Base-by-base conservation (phyloP, 2,329 filamentous ascomycete genomes). In the Arachnopeziza araneosa region DNA sequence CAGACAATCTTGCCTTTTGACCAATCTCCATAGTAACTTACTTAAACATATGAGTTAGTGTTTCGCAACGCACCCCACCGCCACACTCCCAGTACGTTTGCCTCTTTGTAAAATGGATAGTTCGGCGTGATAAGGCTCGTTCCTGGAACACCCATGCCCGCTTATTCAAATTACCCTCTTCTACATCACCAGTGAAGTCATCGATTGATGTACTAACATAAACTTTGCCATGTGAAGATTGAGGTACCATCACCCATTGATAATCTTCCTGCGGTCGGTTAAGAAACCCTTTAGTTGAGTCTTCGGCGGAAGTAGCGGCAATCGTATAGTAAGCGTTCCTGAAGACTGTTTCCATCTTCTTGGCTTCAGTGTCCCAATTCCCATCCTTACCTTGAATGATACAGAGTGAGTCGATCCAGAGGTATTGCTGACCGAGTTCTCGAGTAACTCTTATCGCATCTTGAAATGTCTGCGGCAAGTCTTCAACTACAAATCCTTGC, bases 141-240 rank as follows among this genome's bases (percentile, higher is more conserved):
- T 59, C 57, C 30, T 59, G 57, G 19, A 54, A 26, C 19, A 51
- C 24, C 57, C 57, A 59, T n/a, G 19, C 48, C 22, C 48, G 48
- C 22, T 50, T n/a, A 22, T 22, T 50, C 48, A 50, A 22, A 14
- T 6, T 4, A 14, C 19, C 19, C 22, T 50, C 48, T 14, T 50
- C 48, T 30, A 30, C 26, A 30, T 56, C 55, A 9, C 23, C 23
- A 30, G 32, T 19, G 24, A 56, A 56, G n/a, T 56, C 55, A 17
- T 56, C 24, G 1, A 3, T n/a, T 12, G 36, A 50, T 32, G 19
- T 36, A 49, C 23, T 50, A 30, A 56, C 24, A 9, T 50, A 56
- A 49, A 56, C 44, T 50, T 56, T 30, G 26, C 26, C 26, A 9
- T 30, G 26, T 9, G 26, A 30, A 30, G 26, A 30, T 24, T 30